A percentile compares a stretch with the other conserved stretches of the same genome.
phyloP scores from a whole-genome alignment of 306 rosid species.

The Casuarina cunninghamiana region DNA sequence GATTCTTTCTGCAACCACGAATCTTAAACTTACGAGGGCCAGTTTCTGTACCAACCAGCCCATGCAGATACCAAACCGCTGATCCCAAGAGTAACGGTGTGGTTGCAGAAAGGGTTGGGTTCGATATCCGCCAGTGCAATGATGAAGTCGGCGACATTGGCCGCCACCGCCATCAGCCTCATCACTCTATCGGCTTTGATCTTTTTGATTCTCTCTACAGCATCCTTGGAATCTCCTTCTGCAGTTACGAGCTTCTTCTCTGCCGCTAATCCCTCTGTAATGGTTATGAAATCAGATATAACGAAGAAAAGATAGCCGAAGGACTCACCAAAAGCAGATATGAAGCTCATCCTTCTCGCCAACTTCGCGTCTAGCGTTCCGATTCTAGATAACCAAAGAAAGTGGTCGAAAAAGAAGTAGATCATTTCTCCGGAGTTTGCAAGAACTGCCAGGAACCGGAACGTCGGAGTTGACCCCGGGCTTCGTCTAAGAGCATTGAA shows the following conservation, averaged over 20 bases:
- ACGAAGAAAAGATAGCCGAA: conserved; percentile 87
- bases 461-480: conserved; percentile 53
- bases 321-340: conserved; percentile 91
- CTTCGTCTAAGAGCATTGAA: conserved; percentile 68
- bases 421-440: conserved; percentile 89
- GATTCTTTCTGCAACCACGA: too few relatives aligned
- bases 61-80: conserved; percentile 99
- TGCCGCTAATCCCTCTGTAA: conserved; percentile 55
- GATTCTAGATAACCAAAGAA: conserved; percentile 84
- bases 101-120: conserved; percentile 87
- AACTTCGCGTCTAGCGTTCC: conserved; percentile 63
- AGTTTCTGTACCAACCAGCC: conserved; percentile 99
- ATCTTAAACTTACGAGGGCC: conserved; percentile 57
- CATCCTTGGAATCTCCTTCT: conserved; percentile 31
- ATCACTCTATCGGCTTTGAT: conserved; percentile 77
- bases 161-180: conserved; percentile 89
- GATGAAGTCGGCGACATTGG: conserved; percentile 86
- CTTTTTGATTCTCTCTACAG: conserved; percentile 39
- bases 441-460: conserved; percentile 61
- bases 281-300: conserved; percentile 57
- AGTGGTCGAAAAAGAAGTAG: conserved; percentile 91
- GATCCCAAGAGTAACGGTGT: conserved; percentile 78
- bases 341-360: conserved; percentile 65
- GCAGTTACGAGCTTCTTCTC: conserved; percentile 48
- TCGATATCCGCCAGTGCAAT: conserved; percentile 86